A percentile compares a stretch with the other conserved stretches of the same genome.
Conservation (phyloP, 768 basidiomycete species). For the Strobilomyces dryophilus region DNA sequence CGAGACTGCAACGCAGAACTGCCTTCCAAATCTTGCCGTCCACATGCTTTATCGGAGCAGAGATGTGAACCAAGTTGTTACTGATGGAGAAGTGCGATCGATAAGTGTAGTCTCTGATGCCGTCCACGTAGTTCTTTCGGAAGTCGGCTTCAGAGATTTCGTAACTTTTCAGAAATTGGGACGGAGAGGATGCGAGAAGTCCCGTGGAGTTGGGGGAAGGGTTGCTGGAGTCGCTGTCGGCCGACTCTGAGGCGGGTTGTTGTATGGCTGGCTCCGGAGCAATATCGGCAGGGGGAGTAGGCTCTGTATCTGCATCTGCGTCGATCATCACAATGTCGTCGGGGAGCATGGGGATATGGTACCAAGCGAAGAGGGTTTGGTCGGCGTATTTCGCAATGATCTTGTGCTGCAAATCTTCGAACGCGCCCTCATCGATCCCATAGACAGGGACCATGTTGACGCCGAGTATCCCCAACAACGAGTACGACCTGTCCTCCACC, state of each 20-base stretch:
- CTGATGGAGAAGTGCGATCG: slow-evolving; percentile 15
- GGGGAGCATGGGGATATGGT: not conserved
- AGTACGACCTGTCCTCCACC: slow-evolving; percentile 30
- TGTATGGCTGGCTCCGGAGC: not conserved
- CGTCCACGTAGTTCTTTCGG: slow-evolving; percentile 15
- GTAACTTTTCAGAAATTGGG: slow-evolving; percentile 16
- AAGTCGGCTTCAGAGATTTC: slow-evolving; percentile 21
- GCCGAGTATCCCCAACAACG: slow-evolving; percentile 25
- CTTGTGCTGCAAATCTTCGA: slow-evolving; percentile 22
- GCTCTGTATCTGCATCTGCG: not conserved
- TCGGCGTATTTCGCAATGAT: slow-evolving; percentile 20
- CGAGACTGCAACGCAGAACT: slow-evolving; percentile 23
- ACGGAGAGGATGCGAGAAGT: slow-evolving; percentile 23
- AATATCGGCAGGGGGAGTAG: not conserved
- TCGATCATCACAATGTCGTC: slow-evolving; percentile 14
- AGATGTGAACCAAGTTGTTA: slow-evolving; percentile 22
- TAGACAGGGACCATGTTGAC: slow-evolving; percentile 21
- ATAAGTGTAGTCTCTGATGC: slow-evolving; percentile 9
- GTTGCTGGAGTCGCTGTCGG: not conserved
- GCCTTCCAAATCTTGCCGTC: slow-evolving; percentile 16
- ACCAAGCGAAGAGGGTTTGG: slow-evolving; percentile 29
- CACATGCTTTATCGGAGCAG: slow-evolving; percentile 16
- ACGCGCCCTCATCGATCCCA: slow-evolving; percentile 23
- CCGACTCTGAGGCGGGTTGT: not conserved
- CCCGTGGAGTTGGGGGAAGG: slow-evolving; percentile 15